Evolutionary conservation across 139 green algal species (phyloP).

Genomic region (Chlorella sp.): DNA sequence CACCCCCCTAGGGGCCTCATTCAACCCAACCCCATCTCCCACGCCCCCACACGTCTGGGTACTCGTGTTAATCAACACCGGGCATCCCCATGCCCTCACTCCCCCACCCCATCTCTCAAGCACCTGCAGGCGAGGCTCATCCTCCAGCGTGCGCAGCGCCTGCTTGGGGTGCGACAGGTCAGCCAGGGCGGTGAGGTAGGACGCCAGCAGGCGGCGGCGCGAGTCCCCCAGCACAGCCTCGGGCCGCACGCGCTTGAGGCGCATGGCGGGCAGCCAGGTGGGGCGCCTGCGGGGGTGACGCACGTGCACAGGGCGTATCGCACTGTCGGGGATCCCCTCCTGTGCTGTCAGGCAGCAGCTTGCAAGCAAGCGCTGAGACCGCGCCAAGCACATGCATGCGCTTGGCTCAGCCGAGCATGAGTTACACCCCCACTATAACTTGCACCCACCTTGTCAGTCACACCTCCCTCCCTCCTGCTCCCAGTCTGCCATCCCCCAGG

Average conservation of each 20-base stretch:
- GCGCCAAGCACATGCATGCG: neutral
- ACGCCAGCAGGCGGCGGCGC: slow-evolving; percentile 23
- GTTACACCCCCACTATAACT: neutral
- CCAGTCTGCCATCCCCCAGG: too few species aligned
- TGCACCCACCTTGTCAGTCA: too few species aligned
- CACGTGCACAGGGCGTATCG: neutral
- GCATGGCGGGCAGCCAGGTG: slow-evolving; percentile 71
- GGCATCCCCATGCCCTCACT: neutral
- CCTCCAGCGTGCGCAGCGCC: slow-evolving; percentile 43
- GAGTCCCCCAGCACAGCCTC: slow-evolving; percentile 35
- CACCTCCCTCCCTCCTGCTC: too few species aligned
- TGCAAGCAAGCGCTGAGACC: neutral
- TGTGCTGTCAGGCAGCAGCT: too few species aligned
- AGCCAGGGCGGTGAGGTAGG: slow-evolving; percentile 54
- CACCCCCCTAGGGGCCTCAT: too few species aligned
- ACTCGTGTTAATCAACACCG: too few species aligned
- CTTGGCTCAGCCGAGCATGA: neutral
- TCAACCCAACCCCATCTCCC: too few species aligned
- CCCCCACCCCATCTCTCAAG: neutral
- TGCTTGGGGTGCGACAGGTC: slow-evolving; percentile 65
- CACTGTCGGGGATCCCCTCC: neutral
- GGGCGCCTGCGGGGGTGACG: slow-evolving; percentile 58
- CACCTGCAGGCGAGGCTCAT: slow-evolving; percentile 36
- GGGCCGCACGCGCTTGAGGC: slow-evolving; percentile 16
- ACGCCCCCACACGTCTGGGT: too few species aligned